Conservation (phyloP, 306 rosid species). For the Senna siamea region DNA sequence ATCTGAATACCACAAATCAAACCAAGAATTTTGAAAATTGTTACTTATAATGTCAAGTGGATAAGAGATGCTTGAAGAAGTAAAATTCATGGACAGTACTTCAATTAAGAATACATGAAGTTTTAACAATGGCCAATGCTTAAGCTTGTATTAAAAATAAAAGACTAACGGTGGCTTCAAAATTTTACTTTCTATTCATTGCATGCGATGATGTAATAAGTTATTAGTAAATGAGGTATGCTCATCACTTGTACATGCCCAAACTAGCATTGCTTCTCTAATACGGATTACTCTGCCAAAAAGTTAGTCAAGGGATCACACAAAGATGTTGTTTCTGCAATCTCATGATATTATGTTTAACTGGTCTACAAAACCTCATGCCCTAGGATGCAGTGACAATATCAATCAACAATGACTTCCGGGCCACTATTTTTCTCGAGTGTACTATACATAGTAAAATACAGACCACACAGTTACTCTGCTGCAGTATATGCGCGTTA, state of each 20-base stretch:
- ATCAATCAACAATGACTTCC: conserved; percentile 23
- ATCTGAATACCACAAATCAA: background rate
- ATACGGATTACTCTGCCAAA: conserved; percentile 1
- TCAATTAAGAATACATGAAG: background rate
- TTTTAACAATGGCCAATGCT: background rate
- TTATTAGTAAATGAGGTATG: conserved; percentile 19
- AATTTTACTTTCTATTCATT: conserved; percentile 5
- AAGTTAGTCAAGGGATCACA: conserved; percentile 11
- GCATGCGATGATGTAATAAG: conserved; percentile 23
- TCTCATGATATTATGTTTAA: conserved; percentile 6
- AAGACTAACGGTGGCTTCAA: background rate
- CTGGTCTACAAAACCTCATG: background rate
- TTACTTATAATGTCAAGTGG: background rate
- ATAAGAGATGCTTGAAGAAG: conserved; percentile 19
- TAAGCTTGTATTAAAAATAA: background rate
- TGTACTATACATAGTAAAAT: background rate
- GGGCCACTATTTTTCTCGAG: background rate
- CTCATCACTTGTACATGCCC: background rate
- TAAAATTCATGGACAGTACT: conserved; percentile 3
- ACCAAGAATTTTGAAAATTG: background rate
- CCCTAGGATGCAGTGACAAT: background rate
- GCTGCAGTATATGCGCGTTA: conserved; percentile 13
- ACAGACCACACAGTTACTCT: conserved; percentile 3
- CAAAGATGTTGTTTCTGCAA: conserved; percentile 2
- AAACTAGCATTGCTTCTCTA: conserved; percentile 26